These are phyloP conservation scores for Beauveria scarabaeidicola DNA, from an alignment of 2,329 filamentous ascomycete genomes.

Conservation along the genomic window DNA sequence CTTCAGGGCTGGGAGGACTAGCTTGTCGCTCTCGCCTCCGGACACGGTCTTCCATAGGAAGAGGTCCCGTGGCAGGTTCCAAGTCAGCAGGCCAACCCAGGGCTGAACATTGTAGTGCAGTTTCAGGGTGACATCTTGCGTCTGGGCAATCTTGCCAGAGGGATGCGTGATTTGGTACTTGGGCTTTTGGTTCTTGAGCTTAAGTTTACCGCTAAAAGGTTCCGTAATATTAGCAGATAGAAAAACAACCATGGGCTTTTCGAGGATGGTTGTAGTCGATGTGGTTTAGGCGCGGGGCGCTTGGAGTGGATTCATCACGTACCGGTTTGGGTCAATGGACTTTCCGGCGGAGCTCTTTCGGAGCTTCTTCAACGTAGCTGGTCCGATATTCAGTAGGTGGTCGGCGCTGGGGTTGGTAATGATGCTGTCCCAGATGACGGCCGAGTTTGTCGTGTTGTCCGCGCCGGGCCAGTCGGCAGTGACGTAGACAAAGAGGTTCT, in stretches of 20 bases:
- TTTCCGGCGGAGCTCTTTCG: constrained; percentile 51
- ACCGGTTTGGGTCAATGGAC: constrained; percentile 50
- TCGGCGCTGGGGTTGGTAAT: constrained; percentile 66
- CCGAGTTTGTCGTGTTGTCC: constrained; percentile 50
- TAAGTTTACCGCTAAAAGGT: constrained; percentile 56
- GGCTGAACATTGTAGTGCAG: constrained; percentile 97
- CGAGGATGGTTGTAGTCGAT: not conserved
- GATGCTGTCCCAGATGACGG: constrained; percentile 93
- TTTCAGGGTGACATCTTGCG: constrained; percentile 65
- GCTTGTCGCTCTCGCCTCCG: constrained; percentile 56
- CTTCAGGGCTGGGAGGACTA: constrained; percentile 59
- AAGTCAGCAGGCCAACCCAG: constrained; percentile 83
- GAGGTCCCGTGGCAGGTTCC: constrained; percentile 55
- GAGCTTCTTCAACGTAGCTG: constrained; percentile 54
- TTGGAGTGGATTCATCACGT: constrained; percentile 16
- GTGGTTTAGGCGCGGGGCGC: not conserved
- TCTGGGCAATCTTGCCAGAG: constrained; percentile 64
- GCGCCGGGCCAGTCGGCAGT: constrained; percentile 61
- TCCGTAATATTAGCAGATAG: not conserved
- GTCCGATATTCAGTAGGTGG: constrained; percentile 52
- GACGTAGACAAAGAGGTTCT: constrained; percentile 94
- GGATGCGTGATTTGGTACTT: constrained; percentile 98
- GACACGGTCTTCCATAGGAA: constrained; percentile 57
- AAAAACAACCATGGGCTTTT: not conserved
- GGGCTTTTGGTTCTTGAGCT: constrained; percentile 74